A percentile compares a stretch with the other conserved stretches of the same genome.
Conservation (phyloP, 495 filamentous ascomycete species). For the Podospora appendiculata region DNA sequence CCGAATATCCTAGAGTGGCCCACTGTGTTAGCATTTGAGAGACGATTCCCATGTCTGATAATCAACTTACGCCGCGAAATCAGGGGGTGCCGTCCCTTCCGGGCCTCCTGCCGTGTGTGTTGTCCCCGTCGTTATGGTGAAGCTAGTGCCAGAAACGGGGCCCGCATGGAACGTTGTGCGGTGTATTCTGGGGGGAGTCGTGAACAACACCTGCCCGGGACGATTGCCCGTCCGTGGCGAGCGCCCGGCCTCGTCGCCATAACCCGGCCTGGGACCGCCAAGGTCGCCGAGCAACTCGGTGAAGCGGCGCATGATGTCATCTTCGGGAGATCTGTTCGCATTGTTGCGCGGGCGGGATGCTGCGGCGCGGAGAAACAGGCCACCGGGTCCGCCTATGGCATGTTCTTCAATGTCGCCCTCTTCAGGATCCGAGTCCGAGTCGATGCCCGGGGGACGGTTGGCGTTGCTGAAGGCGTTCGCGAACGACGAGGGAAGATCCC, state of each 20-base stretch:
- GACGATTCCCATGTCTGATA: too few species aligned
- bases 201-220: too few species aligned
- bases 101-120: background rate
- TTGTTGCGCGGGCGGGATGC: conserved; percentile 9
- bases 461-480: conserved; percentile 13
- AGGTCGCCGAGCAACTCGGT: conserved; percentile 28
- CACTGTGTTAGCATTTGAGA: background rate
- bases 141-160: conserved; percentile 17
- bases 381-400: conserved; percentile 35
- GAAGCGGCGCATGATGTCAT: conserved; percentile 35
- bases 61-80: conserved; percentile 12
- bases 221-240: too few species aligned
- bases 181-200: background rate
- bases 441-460: conserved; percentile 32
- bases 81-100: background rate
- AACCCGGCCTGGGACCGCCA: background rate
- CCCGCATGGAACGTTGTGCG: conserved; percentile 14
- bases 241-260: too few species aligned
- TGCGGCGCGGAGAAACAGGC: conserved; percentile 29
- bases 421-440: conserved; percentile 38
- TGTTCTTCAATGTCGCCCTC: conserved; percentile 42
- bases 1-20: background rate
- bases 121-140: conserved; percentile 20
- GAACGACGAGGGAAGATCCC: conserved; percentile 14
- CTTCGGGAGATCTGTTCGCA: conserved; percentile 12